phyloP scores from a whole-genome alignment of 768 basidiomycete genomes.

The Pleurotus pulmonarius region DNA sequence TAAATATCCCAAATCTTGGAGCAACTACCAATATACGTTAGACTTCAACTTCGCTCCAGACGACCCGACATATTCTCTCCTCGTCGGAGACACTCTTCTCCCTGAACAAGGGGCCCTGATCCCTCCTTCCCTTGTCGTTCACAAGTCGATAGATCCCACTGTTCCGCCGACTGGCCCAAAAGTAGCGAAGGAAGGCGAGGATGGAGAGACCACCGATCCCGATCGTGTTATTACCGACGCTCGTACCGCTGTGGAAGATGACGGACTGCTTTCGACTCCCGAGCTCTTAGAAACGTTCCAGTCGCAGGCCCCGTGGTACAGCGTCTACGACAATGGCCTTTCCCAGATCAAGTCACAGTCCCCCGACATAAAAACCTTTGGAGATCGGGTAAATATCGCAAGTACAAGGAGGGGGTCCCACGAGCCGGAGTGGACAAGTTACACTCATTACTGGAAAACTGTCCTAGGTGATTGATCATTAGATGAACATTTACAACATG shows the following conservation, averaged over 20 bases:
- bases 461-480: conserved; percentile 57
- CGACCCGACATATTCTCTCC: conserved; percentile 78
- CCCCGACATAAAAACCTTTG: conserved; percentile 41
- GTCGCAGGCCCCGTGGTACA: conserved; percentile 36
- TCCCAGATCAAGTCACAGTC: conserved; percentile 13
- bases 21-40: conserved; percentile 20
- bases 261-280: conserved; percentile 63
- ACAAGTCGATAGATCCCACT: conserved; percentile 64
- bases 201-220: conserved; percentile 55
- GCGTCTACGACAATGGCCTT: conserved; percentile 66
- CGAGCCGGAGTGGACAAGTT: conserved; percentile 88
- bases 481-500: not conserved
- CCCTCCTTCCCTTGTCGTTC: conserved; percentile 65
- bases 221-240: conserved; percentile 74
- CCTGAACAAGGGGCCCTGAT: conserved; percentile 50
- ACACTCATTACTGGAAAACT: conserved; percentile 82
- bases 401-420: conserved; percentile 45
- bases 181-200: conserved; percentile 43
- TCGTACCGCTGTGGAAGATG: conserved; percentile 49
- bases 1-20: not conserved
- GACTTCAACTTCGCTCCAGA: conserved; percentile 90
- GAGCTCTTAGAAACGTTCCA: conserved; percentile 54
- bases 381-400: conserved; percentile 39
- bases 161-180: conserved; percentile 26
- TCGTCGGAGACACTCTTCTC: conserved; percentile 60